Base-by-base conservation (phyloP, 1,139 yeast species). In the Komagataea norvegica region DNA sequence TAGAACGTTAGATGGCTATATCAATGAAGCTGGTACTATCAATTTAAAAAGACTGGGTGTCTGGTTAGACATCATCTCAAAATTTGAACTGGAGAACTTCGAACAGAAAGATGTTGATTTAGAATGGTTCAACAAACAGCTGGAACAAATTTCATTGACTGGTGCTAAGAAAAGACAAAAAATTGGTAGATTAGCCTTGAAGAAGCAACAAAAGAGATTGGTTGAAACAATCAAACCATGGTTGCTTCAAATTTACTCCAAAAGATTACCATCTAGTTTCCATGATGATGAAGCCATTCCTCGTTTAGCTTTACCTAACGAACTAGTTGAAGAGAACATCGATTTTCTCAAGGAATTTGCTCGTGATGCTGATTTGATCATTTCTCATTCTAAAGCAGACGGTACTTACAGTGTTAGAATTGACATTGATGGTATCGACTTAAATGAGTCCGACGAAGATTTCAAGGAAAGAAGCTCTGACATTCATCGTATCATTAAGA, bases 71-170 rank as follows among this genome's bases (percentile, higher is more conserved):
- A 67, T 68, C 43, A 63, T 83, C 36, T 72, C 87, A 2, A 72
- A 75, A 44, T 82, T 83, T 51, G 96, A 87, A 59, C 67, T 86
- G 50, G 88, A 86, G 57, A 77, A 79, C 55, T 89, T 88, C 52
- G 82, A 77, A 54, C 79, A 73, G 47, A 76, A 75, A 38, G 87
- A 84, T 46, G 84, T 87, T 42, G 96, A 91, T 58, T 77, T 83
- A 29, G 94, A 83, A 46, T 89, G 96, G 96, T 85, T 88, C 61
- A 87, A 86, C 59, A 76, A 81, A 53, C 85, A 84, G 51, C 70
- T 89, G 43, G 93, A 85, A 48, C 79, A 81, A 50, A 79, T 89
- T 41, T 82, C 95, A 4, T 67, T 81, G 30, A 70, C 77, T 38
- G 93, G 91, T 46, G 81, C 76, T 46, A 75, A 73, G 54, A 78